Evolutionary conservation across 805 yeast species (phyloP), one percentile per base, ranked within the genome.

Genomic region (Metschnikowia baotianmanensis): DNA sequence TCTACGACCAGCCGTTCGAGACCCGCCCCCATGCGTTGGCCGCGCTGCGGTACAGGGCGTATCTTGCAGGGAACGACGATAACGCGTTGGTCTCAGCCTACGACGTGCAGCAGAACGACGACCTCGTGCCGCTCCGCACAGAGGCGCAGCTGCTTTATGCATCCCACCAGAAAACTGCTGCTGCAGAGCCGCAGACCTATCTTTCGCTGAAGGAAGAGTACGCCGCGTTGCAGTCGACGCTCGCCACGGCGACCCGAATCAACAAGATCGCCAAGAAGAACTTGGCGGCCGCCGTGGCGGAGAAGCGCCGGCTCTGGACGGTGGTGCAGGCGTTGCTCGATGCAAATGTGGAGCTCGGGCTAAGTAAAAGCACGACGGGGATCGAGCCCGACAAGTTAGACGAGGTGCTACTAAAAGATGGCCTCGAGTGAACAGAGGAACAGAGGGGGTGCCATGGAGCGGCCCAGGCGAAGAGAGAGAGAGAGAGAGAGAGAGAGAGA

Each of bases 281-380:
- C 25, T 52, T 74, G 23, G 46, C 45, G 5, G 36, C 38, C 1
- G 46, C 58, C 1, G 41, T 63, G 11, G 51, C 57, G 31, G 58
- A 61, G 29, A 64, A 65, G 31, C 58, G 77, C 26, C 53, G 60
- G 25, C 44, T 70, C 20, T 73, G 74, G 72, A 40, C 58, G 5
- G 48, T 58, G 6, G 76, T 71, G 39, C 78, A 75, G 43, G 42
- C 63, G 9, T 50, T 75, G 13, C 47, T 76, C 19, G 74, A 74
- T 39, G 69, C 72, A 5, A 71, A 69, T 38, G 56, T 72, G 20
- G 43, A 54, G 27, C 37, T 65, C 8, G 76, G 71, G 2, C 52
- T 69, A 21, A 11, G 26, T 5, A 18, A 13, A 2, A 28, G 15
- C 15, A 27, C 20, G 3, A 12, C 42, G 9, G 45, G 36, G 2